phyloP scores from a whole-genome alignment of 192 early-diverging fungal genomes.

The Dissophora ornata region DNA sequence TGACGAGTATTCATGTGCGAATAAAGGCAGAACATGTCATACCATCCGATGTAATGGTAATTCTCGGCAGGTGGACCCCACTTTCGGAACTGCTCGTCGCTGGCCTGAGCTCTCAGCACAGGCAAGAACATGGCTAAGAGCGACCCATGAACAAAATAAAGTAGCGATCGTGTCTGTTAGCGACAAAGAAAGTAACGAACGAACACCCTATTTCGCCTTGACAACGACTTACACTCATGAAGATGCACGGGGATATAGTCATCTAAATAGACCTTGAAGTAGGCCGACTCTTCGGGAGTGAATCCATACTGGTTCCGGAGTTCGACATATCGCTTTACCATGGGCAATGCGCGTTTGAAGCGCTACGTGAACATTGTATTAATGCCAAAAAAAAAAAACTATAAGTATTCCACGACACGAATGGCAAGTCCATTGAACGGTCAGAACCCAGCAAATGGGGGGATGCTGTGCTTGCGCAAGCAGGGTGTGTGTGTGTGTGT shows the following conservation, averaged over 20 bases:
- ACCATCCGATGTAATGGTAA: slow-evolving; percentile 63
- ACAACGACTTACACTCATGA: slow-evolving; percentile 49
- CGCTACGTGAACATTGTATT: too few relatives aligned
- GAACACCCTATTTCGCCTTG: too few relatives aligned
- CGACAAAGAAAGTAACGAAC: too few relatives aligned
- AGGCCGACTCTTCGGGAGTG: slow-evolving; percentile 52
- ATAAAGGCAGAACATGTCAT: slow-evolving; percentile 7
- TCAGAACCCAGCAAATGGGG: too few relatives aligned
- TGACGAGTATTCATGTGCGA: too few relatives aligned
- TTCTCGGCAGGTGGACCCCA: slow-evolving; percentile 63
- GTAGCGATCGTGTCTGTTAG: too few relatives aligned
- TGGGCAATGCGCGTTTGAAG: slow-evolving; percentile 57
- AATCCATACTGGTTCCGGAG: slow-evolving; percentile 57
- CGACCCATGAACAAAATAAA: neutral
- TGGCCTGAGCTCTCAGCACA: slow-evolving; percentile 58
- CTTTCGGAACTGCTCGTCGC: slow-evolving; percentile 61
- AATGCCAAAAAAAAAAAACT: too few relatives aligned
- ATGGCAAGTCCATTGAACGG: too few relatives aligned
- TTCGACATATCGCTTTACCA: slow-evolving; percentile 61
- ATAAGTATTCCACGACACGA: too few relatives aligned
- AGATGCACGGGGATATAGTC: slow-evolving; percentile 61
- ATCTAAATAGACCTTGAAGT: slow-evolving; percentile 60
- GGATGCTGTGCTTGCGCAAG: too few relatives aligned
- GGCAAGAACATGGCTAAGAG: slow-evolving; percentile 65
- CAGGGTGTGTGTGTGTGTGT: neutral